Conservation (phyloP, 2,329 filamentous ascomycete genomes). For the Teratosphaeria pseudoeucalypti region DNA sequence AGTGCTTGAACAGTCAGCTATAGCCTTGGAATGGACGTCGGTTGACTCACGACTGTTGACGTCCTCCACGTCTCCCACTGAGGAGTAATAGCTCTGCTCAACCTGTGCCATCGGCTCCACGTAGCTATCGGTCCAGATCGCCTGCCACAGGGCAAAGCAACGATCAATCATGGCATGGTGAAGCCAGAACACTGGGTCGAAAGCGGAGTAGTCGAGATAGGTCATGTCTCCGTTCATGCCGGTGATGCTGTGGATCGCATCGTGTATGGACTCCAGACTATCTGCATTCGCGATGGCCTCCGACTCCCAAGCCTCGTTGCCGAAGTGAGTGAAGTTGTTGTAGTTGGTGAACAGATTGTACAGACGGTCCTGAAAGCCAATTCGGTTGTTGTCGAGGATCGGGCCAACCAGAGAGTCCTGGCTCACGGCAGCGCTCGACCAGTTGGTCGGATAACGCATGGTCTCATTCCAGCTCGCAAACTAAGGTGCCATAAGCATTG, state of each 20-base stretch:
- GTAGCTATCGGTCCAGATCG: slow-evolving; percentile 58
- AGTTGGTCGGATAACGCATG: slow-evolving; percentile 44
- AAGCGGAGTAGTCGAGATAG: slow-evolving; percentile 61
- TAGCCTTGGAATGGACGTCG: not conserved
- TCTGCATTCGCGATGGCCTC: slow-evolving; percentile 43
- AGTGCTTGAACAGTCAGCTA: slow-evolving; percentile 32
- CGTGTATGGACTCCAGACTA: slow-evolving; percentile 44
- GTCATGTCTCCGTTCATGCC: slow-evolving; percentile 58
- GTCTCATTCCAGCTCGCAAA: slow-evolving; percentile 52
- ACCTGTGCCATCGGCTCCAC: slow-evolving; percentile 45
- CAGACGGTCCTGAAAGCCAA: slow-evolving; percentile 49
- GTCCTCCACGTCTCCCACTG: slow-evolving; percentile 37
- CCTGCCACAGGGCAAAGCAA: slow-evolving; percentile 67
- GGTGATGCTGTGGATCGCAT: slow-evolving; percentile 41
- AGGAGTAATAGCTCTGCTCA: slow-evolving; percentile 51
- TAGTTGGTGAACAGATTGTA: slow-evolving; percentile 60
- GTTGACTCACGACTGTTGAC: slow-evolving; percentile 11
- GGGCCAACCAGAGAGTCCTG: slow-evolving; percentile 48
- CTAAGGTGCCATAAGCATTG: not conserved
- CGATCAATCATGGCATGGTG: slow-evolving; percentile 69
- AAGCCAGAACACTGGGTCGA: slow-evolving; percentile 70
- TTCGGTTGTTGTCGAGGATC: slow-evolving; percentile 43
- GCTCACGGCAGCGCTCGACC: slow-evolving; percentile 39
- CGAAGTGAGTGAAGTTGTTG: slow-evolving; percentile 52
- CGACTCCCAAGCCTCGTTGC: slow-evolving; percentile 49